phyloP scores from a whole-genome alignment of 352 stramenopile species.

The Globisporangium alternatum region DNA sequence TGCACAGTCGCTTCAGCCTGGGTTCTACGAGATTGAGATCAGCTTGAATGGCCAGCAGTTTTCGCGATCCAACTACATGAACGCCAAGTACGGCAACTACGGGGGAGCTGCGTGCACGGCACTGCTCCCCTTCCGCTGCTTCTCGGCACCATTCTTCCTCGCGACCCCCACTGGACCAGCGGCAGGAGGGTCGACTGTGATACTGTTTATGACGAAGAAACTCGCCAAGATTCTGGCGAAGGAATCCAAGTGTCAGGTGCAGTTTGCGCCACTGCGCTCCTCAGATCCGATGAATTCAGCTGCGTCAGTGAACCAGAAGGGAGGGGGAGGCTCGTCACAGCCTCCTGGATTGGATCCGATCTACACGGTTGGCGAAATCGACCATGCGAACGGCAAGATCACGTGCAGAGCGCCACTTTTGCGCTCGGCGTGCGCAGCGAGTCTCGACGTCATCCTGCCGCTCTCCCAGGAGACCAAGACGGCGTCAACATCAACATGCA shows the following conservation, averaged over 20 bases:
- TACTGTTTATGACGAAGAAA: conserved; percentile 50
- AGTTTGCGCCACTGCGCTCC: conserved; percentile 41
- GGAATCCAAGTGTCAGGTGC: conserved; percentile 55
- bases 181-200: conserved; percentile 54
- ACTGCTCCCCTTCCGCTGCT: conserved; percentile 57
- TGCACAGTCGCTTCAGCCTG: conserved; percentile 31
- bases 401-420: conserved; percentile 58
- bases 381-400: conserved; percentile 37
- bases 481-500: conserved; percentile 6
- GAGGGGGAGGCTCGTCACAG: conserved; percentile 8
- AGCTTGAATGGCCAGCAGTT: conserved; percentile 75
- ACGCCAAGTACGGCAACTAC: conserved; percentile 58
- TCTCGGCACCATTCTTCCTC: conserved; percentile 55
- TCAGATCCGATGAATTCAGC: conserved; percentile 1
- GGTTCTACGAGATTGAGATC: conserved; percentile 62
- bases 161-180: conserved; percentile 60
- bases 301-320: conserved; percentile 12
- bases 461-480: conserved; percentile 19
- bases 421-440: conserved; percentile 33
- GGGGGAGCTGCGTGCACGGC: conserved; percentile 54
- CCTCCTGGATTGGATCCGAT: conserved; percentile 29
- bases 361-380: conserved; percentile 44
- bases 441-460: conserved; percentile 49
- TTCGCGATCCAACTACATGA: conserved; percentile 51
- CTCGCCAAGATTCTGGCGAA: conserved; percentile 45